phyloP scores from a whole-genome alignment of 164 flowering plant species.

The Sextonia rubra region DNA sequence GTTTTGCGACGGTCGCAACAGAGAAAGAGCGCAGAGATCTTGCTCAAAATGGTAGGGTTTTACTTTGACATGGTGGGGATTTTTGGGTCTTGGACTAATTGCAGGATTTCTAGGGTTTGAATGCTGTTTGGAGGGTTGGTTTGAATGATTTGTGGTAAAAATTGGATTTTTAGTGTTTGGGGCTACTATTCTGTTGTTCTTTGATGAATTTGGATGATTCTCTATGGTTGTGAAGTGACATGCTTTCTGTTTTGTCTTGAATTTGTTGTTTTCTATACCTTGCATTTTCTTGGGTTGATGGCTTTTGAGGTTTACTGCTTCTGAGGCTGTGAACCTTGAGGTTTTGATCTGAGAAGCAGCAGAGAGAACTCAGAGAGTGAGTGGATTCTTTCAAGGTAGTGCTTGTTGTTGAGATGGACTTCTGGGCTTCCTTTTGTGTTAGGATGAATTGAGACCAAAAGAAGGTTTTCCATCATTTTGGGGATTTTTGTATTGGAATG shows the following conservation, averaged over 20 bases:
- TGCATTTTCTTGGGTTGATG: neutral
- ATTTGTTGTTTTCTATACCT: neutral
- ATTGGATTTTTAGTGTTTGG: neutral
- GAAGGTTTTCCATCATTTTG: neutral
- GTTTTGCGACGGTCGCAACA: neutral
- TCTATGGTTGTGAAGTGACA: neutral
- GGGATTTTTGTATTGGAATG: neutral
- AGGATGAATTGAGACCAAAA: too few species aligned
- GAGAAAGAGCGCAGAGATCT: neutral
- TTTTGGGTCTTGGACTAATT: neutral
- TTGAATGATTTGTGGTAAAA: neutral
- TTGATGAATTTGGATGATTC: neutral
- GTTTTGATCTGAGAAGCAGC: neutral
- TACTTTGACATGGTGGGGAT: too few species aligned
- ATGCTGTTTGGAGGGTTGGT: neutral
- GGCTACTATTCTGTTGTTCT: neutral
- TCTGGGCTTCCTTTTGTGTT: neutral
- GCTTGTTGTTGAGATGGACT: neutral
- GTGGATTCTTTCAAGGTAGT: neutral
- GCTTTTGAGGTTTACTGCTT: neutral
- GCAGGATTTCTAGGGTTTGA: neutral
- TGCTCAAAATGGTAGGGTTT: neutral
- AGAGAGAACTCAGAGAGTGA: neutral
- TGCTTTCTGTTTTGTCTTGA: too few species aligned
- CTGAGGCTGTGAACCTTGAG: neutral